phyloP scores from a whole-genome alignment of 441 rosid species.

The Geranium incanum region DNA sequence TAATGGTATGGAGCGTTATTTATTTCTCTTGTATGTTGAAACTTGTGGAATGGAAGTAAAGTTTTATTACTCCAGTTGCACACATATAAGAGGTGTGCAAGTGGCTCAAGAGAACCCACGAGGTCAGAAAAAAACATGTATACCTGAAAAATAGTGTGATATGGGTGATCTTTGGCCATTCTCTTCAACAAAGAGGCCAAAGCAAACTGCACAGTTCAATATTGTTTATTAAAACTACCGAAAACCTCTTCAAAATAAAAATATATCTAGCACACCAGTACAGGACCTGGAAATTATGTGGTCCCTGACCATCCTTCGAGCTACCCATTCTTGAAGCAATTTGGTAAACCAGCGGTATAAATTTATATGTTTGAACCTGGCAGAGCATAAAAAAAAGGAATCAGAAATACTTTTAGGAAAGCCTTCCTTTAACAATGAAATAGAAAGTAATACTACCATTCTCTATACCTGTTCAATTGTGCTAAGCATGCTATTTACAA shows the following conservation, averaged over 20 bases:
- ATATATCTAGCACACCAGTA: conserved; percentile 1
- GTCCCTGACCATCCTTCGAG: conserved; percentile 62
- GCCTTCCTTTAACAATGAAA: not conserved
- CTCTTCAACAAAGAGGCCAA: conserved; percentile 86
- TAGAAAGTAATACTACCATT: conserved; percentile 2
- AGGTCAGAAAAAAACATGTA: conserved; percentile 9
- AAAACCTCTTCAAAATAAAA: conserved; percentile 17
- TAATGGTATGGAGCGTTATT: conserved; percentile 7
- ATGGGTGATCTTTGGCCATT: conserved; percentile 97
- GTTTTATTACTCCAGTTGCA: conserved; percentile 8
- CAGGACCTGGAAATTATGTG: conserved; percentile 76
- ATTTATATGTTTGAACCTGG: conserved; percentile 91
- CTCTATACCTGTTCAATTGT: conserved; percentile 63
- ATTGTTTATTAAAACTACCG: conserved; percentile 25
- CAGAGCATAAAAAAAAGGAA: conserved; percentile 19
- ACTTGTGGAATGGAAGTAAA: conserved; percentile 3
- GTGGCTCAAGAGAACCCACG: not conserved
- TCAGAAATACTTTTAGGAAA: not conserved
- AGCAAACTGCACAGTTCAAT: conserved; percentile 59
- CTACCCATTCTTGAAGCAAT: conserved; percentile 97
- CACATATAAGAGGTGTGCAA: not conserved
- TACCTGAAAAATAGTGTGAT: conserved; percentile 94
- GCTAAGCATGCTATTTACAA: conserved; percentile 61
- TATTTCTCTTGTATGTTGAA: conserved; percentile 16
- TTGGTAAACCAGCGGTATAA: conserved; percentile 87